phyloP scores from a whole-genome alignment of 75 land plant genomes.

The Adiantum capillusveneris region DNA sequence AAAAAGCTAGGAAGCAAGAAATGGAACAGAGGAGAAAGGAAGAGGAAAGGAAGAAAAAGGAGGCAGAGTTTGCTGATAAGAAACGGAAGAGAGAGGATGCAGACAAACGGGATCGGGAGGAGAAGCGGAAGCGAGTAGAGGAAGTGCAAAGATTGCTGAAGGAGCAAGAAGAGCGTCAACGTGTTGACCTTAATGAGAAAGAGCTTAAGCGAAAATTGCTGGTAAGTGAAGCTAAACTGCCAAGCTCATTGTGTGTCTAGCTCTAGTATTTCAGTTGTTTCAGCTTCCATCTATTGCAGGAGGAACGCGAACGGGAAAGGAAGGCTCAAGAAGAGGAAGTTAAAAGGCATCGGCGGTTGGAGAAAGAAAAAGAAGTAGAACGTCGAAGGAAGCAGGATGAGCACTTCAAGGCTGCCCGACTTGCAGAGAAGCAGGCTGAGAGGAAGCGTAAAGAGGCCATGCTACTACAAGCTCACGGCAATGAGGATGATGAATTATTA shows the following conservation, averaged over 20 bases:
- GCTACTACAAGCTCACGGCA: conserved; percentile 7
- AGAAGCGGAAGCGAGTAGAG: conserved; percentile 55
- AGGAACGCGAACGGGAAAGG: conserved; percentile 28
- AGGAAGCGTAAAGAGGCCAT: conserved; percentile 25
- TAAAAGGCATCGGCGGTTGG: conserved; percentile 29
- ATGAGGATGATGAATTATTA: conserved; percentile 10
- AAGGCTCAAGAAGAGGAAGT: conserved; percentile 38
- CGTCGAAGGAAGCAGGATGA: conserved; percentile 19
- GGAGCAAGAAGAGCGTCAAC: conserved; percentile 42
- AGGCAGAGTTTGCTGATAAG: conserved; percentile 50
- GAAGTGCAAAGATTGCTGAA: conserved; percentile 33
- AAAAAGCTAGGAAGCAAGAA: conserved; percentile 47
- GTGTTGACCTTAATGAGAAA: conserved; percentile 40
- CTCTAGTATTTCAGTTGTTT: too few species aligned
- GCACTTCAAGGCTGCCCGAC: conserved; percentile 20
- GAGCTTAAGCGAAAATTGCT: conserved; percentile 24
- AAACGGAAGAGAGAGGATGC: conserved; percentile 69
- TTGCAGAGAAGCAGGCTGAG: conserved; percentile 23
- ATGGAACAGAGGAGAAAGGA: conserved; percentile 54
- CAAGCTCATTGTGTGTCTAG: too few species aligned
- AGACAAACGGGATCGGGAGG: conserved; percentile 58
- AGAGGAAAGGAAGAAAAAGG: conserved; percentile 71
- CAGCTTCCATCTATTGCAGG: conserved; percentile 23
- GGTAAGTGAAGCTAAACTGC: conserved; percentile 6
- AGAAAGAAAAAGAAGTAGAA: conserved; percentile 40